A percentile compares a stretch with the other conserved stretches of the same genome.
Conservation (phyloP, 805 yeast species). For the Cyberlindnera subsufficiens region DNA sequence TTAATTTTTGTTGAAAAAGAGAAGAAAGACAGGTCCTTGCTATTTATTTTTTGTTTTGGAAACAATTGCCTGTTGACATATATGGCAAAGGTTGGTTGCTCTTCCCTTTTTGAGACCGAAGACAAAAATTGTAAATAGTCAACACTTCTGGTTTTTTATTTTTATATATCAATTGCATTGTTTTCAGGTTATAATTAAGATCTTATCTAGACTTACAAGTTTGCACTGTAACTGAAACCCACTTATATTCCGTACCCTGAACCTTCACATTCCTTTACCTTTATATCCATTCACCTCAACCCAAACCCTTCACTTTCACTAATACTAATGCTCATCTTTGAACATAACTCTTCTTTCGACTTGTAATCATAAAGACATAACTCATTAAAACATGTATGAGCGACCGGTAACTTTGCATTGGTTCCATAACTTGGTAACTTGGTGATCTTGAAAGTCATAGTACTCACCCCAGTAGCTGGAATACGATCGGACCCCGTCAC, state of each 20-base stretch:
- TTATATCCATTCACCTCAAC: constrained; percentile 23
- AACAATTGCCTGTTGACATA: background rate
- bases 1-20: background rate
- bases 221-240: background rate
- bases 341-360: constrained; percentile 43
- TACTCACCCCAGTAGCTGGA: constrained; percentile 88
- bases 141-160: constrained; percentile 14
- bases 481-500: constrained; percentile 88
- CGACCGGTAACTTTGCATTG: constrained; percentile 55
- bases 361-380: constrained; percentile 67
- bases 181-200: constrained; percentile 2
- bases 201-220: background rate
- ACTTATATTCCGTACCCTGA: background rate
- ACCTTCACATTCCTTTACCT: no score
- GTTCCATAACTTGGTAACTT: constrained; percentile 31
- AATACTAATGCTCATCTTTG: constrained; percentile 64
- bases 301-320: constrained; percentile 86
- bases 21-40: background rate
- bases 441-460: constrained; percentile 66
- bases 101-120: constrained; percentile 3
- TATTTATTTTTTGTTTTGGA: background rate
- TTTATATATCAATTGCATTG: constrained; percentile 12
- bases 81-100: no score
- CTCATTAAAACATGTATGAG: constrained; percentile 96
- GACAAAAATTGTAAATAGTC: constrained; percentile 16